Evolutionary conservation across 306 rosid species (phyloP).

Genomic region (Gleditsia sinensis): DNA sequence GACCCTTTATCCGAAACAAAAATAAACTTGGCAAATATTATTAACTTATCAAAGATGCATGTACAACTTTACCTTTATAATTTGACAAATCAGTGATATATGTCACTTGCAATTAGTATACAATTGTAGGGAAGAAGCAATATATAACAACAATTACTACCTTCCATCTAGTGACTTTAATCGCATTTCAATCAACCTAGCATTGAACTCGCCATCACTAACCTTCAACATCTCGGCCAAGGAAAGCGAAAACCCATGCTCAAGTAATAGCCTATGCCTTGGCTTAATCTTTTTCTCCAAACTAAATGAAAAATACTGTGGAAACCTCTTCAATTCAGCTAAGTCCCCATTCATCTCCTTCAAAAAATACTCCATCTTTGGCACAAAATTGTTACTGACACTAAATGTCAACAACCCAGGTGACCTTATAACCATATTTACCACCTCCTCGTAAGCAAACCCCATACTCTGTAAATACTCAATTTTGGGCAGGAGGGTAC

Average conservation of each 20-base stretch:
- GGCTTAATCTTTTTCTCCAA: conserved; percentile 75
- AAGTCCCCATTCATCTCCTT: conserved; percentile 67
- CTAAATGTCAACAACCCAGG: conserved; percentile 76
- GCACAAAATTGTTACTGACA: conserved; percentile 46
- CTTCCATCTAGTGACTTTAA: conserved; percentile 36
- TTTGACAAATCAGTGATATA: neutral
- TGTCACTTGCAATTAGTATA: conserved; percentile 17
- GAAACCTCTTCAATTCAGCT: conserved; percentile 62
- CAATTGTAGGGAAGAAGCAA: conserved; percentile 7
- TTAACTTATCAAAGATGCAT: conserved; percentile 7
- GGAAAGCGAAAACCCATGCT: conserved; percentile 52
- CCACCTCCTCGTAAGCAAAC: conserved; percentile 52
- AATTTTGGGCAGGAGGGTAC: conserved; percentile 43
- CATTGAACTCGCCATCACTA: conserved; percentile 70
- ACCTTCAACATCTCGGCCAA: conserved; percentile 59
- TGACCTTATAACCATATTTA: conserved; percentile 68
- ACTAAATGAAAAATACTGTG: conserved; percentile 83
- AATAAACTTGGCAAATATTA: neutral
- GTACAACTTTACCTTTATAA: neutral
- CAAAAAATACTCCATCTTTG: conserved; percentile 64
- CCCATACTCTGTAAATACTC: conserved; percentile 44
- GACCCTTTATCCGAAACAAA: no score
- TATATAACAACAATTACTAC: conserved; percentile 16
- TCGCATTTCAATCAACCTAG: conserved; percentile 52
- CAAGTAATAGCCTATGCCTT: conserved; percentile 48